phyloP scores from a whole-genome alignment of 2,329 filamentous ascomycete species.

The Xylariales sp. region DNA sequence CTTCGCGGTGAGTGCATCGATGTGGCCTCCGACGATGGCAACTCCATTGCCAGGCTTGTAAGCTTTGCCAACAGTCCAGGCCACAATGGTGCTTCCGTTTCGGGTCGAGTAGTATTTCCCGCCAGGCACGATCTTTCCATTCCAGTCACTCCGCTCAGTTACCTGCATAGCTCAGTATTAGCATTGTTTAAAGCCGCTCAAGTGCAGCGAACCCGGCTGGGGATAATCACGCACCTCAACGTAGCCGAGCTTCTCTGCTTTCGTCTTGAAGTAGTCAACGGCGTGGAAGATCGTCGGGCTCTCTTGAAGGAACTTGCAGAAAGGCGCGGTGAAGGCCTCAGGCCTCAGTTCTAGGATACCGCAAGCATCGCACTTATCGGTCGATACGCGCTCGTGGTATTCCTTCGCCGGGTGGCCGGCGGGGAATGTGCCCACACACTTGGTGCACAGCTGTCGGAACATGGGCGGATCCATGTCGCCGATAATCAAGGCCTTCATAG shows the following conservation, averaged over 20 bases:
- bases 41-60: constrained; percentile 84
- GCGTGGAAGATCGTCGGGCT: constrained; percentile 95
- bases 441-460: constrained; percentile 16
- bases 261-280: constrained; percentile 71
- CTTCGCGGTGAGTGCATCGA: constrained; percentile 86
- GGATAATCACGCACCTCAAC: constrained; percentile 47
- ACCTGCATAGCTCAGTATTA: constrained; percentile 42
- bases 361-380: constrained; percentile 14
- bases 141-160: constrained; percentile 78
- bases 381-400: not conserved
- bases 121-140: constrained; percentile 63
- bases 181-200: not conserved
- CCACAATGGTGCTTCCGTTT: constrained; percentile 81
- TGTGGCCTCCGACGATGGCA: constrained; percentile 85
- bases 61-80: constrained; percentile 75
- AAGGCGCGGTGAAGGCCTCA: constrained; percentile 74
- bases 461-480: constrained; percentile 14
- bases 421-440: constrained; percentile 12
- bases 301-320: constrained; percentile 79
- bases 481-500: constrained; percentile 21
- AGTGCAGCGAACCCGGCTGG: not conserved
- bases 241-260: constrained; percentile 70
- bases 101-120: constrained; percentile 87
- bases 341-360: constrained; percentile 31
- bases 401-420: constrained; percentile 6